A percentile compares a stretch with the other conserved stretches of the same genome.
phyloP scores from a whole-genome alignment of 164 flowering plant species.

The Pachysandra terminalis region DNA sequence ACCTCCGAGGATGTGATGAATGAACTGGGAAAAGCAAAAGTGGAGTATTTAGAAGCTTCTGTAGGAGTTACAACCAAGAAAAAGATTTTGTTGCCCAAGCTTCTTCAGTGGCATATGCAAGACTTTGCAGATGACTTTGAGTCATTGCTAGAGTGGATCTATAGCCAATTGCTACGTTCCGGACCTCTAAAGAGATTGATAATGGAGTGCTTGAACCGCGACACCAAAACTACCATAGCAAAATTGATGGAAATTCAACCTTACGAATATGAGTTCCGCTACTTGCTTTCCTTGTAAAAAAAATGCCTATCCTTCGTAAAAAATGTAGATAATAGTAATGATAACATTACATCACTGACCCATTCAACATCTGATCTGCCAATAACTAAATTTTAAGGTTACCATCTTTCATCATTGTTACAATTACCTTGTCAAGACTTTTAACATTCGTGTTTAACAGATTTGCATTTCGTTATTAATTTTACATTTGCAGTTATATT shows the following conservation, averaged over 20 bases:
- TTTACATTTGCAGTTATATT: too few relatives aligned
- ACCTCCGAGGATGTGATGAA: slow-evolving; percentile 70
- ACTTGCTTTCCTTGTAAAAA: slow-evolving; percentile 45
- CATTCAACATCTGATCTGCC: too few relatives aligned
- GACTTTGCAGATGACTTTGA: slow-evolving; percentile 87
- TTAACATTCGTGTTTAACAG: too few relatives aligned
- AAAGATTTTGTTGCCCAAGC: slow-evolving; percentile 80
- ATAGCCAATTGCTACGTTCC: slow-evolving; percentile 73
- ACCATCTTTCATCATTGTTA: too few relatives aligned
- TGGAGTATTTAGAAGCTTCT: slow-evolving; percentile 84
- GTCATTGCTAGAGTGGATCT: slow-evolving; percentile 89
- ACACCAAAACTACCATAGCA: slow-evolving; percentile 31
- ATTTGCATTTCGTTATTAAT: too few relatives aligned
- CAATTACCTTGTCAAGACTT: too few relatives aligned
- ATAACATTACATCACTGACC: too few relatives aligned
- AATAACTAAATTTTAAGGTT: too few relatives aligned
- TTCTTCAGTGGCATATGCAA: slow-evolving; percentile 81
- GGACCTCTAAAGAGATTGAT: slow-evolving; percentile 56
- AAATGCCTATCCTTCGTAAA: too few relatives aligned
- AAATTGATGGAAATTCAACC: slow-evolving; percentile 69
- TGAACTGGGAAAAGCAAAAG: slow-evolving; percentile 73
- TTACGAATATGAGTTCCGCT: slow-evolving; percentile 78
- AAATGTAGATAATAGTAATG: too few relatives aligned
- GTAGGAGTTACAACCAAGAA: slow-evolving; percentile 72
- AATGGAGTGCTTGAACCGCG: slow-evolving; percentile 65